Conservation (phyloP, 1,284 basidiomycete species). For the Cutaneotrichosporon dermatis region DNA sequence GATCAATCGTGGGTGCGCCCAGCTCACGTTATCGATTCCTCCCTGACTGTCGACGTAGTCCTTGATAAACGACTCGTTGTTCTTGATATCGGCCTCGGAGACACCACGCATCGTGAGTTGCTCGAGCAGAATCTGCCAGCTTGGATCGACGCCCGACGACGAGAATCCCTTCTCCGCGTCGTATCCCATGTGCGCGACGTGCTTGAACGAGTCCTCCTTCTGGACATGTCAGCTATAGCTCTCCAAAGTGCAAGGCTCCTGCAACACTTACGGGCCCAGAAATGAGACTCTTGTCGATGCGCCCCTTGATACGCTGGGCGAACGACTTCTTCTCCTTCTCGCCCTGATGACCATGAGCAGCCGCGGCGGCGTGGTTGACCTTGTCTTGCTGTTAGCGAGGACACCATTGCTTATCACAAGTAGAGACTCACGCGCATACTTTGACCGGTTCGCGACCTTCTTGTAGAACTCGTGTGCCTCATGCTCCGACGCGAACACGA, state of each 20-base stretch:
- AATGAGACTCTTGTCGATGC: slow-evolving; percentile 87
- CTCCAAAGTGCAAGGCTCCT: no score
- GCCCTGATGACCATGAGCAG: no score
- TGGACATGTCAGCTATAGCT: slow-evolving; percentile 7
- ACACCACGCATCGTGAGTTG: slow-evolving; percentile 69
- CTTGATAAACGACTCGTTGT: slow-evolving; percentile 86
- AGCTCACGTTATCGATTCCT: slow-evolving; percentile 33
- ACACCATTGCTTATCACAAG: no score
- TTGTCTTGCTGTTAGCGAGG: slow-evolving; percentile 27
- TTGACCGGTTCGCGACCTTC: slow-evolving; percentile 67
- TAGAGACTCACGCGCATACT: slow-evolving; percentile 57
- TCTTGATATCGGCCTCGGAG: slow-evolving; percentile 58
- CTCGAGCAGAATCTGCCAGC: slow-evolving; percentile 75
- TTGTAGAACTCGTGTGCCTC: slow-evolving; percentile 88
- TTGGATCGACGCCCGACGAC: slow-evolving; percentile 83
- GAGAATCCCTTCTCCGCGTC: slow-evolving; percentile 81
- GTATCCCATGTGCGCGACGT: slow-evolving; percentile 94
- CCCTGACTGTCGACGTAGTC: slow-evolving; percentile 66
- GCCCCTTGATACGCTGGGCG: slow-evolving; percentile 60
- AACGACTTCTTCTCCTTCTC: slow-evolving; percentile 38
- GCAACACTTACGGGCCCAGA: slow-evolving; percentile 61
- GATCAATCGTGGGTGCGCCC: neutral
- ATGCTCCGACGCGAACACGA: slow-evolving; percentile 82
- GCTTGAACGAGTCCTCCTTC: slow-evolving; percentile 70
- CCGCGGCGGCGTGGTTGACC: slow-evolving; percentile 27